These are phyloP conservation scores for Exophiala spinifera DNA, from an alignment of 2,329 filamentous ascomycete genomes.

Conservation along the genomic window DNA sequence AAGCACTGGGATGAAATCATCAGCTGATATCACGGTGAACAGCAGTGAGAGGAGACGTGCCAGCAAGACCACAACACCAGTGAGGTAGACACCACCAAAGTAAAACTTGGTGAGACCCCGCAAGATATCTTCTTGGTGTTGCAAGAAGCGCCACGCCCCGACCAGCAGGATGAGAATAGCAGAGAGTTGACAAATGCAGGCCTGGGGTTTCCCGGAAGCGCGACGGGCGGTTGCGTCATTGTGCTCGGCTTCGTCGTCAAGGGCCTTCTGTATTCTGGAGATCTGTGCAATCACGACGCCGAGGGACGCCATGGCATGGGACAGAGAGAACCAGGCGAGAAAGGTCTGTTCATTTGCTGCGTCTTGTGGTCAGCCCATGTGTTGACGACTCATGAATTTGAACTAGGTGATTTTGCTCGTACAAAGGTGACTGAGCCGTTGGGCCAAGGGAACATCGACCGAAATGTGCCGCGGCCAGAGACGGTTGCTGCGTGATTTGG, in stretches of 20 bases:
- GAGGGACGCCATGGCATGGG: constrained; percentile 11
- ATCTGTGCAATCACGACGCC: constrained; percentile 19
- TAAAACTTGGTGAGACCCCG: neutral
- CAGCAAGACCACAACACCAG: neutral
- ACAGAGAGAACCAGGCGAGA: constrained; percentile 15
- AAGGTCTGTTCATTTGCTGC: constrained; percentile 21
- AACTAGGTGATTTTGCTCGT: no score
- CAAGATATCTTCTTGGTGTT: neutral
- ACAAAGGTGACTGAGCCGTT: no score
- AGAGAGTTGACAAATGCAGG: constrained; percentile 37
- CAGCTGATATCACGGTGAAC: neutral
- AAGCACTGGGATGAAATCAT: neutral
- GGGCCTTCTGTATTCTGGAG: constrained; percentile 6
- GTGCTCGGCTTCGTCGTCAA: constrained; percentile 15
- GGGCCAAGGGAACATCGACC: no score
- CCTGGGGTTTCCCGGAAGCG: constrained; percentile 18
- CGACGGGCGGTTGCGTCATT: constrained; percentile 13
- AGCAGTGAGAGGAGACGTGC: neutral
- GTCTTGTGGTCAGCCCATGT: neutral
- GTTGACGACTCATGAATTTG: no score
- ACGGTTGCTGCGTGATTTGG: no score
- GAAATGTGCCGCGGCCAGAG: no score
- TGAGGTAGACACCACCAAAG: neutral
- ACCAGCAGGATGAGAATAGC: neutral
- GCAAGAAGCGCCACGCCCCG: neutral